Evolutionary conservation across 495 filamentous ascomycete genomes (phyloP).

Genomic region (Aspergillus indologenus): DNA sequence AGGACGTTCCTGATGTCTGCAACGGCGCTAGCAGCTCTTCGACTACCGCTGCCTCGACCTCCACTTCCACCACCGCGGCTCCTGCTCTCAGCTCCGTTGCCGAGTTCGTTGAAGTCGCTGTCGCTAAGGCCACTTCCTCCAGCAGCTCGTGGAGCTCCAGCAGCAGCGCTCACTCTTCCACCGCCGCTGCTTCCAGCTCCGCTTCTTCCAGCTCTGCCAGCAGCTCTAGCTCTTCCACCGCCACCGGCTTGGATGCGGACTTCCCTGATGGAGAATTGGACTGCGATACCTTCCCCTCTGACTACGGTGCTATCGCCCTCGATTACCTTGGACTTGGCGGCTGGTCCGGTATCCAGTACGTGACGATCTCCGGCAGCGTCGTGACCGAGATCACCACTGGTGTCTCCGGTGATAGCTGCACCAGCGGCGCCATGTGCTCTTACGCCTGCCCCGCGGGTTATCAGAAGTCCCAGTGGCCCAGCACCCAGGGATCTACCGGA

Average conservation of each 20-base stretch:
- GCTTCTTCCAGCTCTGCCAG: slow-evolving; percentile 20
- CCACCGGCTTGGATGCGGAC: slow-evolving; percentile 56
- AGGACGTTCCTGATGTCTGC: slow-evolving; percentile 10
- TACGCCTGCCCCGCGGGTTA: slow-evolving; percentile 91
- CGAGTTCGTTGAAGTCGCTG: slow-evolving; percentile 32
- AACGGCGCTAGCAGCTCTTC: slow-evolving; percentile 32
- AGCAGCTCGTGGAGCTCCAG: slow-evolving; percentile 12
- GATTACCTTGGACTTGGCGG: slow-evolving; percentile 66
- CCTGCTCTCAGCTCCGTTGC: slow-evolving; percentile 24
- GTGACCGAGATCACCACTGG: slow-evolving; percentile 61
- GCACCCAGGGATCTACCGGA: slow-evolving; percentile 70
- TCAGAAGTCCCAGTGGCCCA: slow-evolving; percentile 91
- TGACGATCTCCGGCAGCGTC: slow-evolving; percentile 33
- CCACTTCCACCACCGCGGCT: slow-evolving; percentile 21
- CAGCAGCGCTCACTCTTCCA: slow-evolving; percentile 18
- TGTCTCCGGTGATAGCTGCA: slow-evolving; percentile 56
- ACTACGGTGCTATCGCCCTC: slow-evolving; percentile 75
- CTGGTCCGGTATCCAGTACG: slow-evolving; percentile 78
- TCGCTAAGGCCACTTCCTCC: slow-evolving; percentile 6
- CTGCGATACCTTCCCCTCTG: slow-evolving; percentile 73
- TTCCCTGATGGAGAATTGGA: slow-evolving; percentile 76
- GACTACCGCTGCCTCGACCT: slow-evolving; percentile 19
- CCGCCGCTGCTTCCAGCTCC: slow-evolving; percentile 19
- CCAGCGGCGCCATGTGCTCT: slow-evolving; percentile 71
- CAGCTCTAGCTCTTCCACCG: slow-evolving; percentile 23